Conservation (phyloP, 371 early-diverging fungal species). For the Nematocida ausubeli region DNA sequence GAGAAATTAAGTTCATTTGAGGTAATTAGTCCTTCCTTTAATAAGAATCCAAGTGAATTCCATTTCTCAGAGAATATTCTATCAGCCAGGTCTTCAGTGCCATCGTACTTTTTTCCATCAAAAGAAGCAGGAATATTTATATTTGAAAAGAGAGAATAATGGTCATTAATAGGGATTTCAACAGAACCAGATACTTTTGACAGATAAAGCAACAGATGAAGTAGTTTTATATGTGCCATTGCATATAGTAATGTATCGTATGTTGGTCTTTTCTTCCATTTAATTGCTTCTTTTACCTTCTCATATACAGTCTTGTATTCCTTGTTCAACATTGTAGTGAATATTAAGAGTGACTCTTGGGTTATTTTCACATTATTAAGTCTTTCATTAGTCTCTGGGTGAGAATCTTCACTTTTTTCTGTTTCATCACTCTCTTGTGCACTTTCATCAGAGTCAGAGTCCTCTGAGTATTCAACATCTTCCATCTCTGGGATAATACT, state of each 20-base stretch:
- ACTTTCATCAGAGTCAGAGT: background rate
- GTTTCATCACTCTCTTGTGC: background rate
- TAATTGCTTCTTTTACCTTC: background rate
- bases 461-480: slow-evolving; percentile 1
- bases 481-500: slow-evolving; percentile 51
- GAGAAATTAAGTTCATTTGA: background rate
- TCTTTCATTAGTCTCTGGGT: background rate
- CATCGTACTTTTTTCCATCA: slow-evolving; percentile 3
- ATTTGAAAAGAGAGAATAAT: background rate
- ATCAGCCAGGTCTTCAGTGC: slow-evolving; percentile 10
- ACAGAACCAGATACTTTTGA: background rate
- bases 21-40: slow-evolving; percentile 4
- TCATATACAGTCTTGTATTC: background rate
- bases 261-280: slow-evolving; percentile 29
- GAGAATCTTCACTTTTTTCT: background rate
- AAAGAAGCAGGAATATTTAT: background rate
- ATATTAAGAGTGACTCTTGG: slow-evolving; percentile 2
- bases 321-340: slow-evolving; percentile 1
- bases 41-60: slow-evolving; percentile 37
- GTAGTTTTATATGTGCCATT: slow-evolving; percentile 23
- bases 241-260: slow-evolving; percentile 23
- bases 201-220: slow-evolving; percentile 32
- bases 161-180: background rate
- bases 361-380: slow-evolving; percentile 22
- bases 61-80: slow-evolving; percentile 41